Evolutionary conservation across 1,139 yeast species (phyloP).

Genomic region (Scheffersomyces segobiensis): DNA sequence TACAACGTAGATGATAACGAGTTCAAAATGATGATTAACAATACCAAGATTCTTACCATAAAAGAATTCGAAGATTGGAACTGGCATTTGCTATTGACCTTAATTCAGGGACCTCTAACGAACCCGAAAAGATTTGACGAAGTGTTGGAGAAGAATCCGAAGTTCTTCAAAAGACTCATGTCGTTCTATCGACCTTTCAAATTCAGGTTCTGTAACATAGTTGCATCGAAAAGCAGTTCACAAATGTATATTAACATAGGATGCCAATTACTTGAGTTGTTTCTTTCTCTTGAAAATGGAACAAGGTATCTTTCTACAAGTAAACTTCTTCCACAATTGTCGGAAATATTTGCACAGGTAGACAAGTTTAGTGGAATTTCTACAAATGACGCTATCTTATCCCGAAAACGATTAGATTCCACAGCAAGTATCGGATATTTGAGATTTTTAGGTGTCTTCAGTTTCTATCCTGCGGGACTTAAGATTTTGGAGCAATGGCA

Average conservation of each 20-base stretch:
- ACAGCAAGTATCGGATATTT: conserved; percentile 80
- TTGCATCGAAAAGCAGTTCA: conserved; percentile 41
- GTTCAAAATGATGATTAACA: conserved; percentile 63
- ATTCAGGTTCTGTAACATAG: conserved; percentile 68
- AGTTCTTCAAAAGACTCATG: conserved; percentile 78
- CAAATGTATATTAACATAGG: conserved; percentile 69
- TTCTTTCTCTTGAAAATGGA: conserved; percentile 68
- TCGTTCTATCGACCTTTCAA: conserved; percentile 93
- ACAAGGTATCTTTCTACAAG: conserved; percentile 65
- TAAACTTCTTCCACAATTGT: conserved; percentile 80
- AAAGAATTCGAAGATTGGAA: conserved; percentile 87
- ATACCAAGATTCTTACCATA: conserved; percentile 71
- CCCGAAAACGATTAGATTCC: conserved; percentile 55
- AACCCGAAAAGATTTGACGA: conserved; percentile 79
- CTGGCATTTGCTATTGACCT: conserved; percentile 68
- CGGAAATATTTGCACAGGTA: conserved; percentile 84
- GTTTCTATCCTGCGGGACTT: conserved; percentile 61
- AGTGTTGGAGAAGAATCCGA: conserved; percentile 68
- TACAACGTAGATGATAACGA: conserved; percentile 67
- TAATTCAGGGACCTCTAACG: conserved; percentile 78
- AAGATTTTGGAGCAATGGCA: conserved; percentile 78
- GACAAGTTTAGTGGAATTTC: conserved; percentile 78
- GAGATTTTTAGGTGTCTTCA: conserved; percentile 71
- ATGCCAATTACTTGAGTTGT: conserved; percentile 64
- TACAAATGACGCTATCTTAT: conserved; percentile 73